Evolutionary conservation across 441 rosid genomes (phyloP).

Genomic region (Cnidoscolus chayamansa): DNA sequence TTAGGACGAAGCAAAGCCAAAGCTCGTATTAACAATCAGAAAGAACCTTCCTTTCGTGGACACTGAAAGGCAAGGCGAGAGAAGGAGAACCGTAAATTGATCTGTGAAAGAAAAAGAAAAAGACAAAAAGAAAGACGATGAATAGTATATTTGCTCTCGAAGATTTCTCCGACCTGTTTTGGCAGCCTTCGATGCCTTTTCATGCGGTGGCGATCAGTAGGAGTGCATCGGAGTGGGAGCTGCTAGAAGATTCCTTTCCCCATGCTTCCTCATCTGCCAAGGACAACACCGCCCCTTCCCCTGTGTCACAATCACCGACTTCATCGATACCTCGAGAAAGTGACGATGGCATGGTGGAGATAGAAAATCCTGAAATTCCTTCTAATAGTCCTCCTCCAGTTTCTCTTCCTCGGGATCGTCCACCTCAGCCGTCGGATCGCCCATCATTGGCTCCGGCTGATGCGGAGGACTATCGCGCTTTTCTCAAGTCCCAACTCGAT

Average conservation of each 20-base stretch:
- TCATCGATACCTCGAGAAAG: constrained; percentile 37
- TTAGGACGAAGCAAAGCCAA: background rate
- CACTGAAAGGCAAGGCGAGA: background rate
- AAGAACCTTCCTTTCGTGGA: background rate
- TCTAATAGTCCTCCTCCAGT: constrained; percentile 14
- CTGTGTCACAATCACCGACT: constrained; percentile 36
- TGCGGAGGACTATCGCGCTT: constrained; percentile 44
- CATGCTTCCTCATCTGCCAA: constrained; percentile 38
- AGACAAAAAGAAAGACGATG: constrained; percentile 14
- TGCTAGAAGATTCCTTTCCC: constrained; percentile 49
- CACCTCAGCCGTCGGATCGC: constrained; percentile 31
- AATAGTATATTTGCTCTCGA: constrained; percentile 50
- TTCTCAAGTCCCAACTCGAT: constrained; percentile 65
- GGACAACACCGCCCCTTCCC: constrained; percentile 33
- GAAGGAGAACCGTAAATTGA: background rate
- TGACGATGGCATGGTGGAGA: constrained; percentile 38
- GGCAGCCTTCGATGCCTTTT: constrained; percentile 36
- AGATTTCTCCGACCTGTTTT: constrained; percentile 70
- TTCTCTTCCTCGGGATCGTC: constrained; percentile 16
- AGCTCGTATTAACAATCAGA: background rate
- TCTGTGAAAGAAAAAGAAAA: background rate
- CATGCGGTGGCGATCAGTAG: constrained; percentile 34
- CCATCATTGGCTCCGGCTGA: constrained; percentile 30
- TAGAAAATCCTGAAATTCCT: constrained; percentile 26
- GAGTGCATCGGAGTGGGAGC: constrained; percentile 65